A percentile compares a stretch with the other conserved stretches of the same genome.
These are phyloP conservation scores for Hebeloma cylindrosporum DNA, from an alignment of 768 basidiomycete species.

Conservation along the genomic window DNA sequence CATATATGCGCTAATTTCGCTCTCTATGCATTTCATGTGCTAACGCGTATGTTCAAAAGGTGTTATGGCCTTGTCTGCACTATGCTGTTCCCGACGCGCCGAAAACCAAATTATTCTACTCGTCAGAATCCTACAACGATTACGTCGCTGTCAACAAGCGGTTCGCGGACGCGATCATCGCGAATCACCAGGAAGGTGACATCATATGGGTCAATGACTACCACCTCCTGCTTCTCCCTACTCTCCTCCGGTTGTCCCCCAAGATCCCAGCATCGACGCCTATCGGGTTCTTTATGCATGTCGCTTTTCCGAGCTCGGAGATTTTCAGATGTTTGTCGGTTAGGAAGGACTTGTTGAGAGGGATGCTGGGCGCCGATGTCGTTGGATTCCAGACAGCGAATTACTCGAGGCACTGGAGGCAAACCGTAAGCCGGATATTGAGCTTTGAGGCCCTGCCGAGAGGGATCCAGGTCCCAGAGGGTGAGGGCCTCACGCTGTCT, in stretches of 20 bases:
- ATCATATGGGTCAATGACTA: slow-evolving; percentile 95
- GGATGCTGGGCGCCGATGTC: slow-evolving; percentile 90
- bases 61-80: slow-evolving; percentile 86
- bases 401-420: slow-evolving; percentile 82
- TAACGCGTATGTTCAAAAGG: slow-evolving; percentile 32
- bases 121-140: slow-evolving; percentile 77
- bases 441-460: slow-evolving; percentile 80
- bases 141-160: slow-evolving; percentile 89
- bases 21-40: not conserved
- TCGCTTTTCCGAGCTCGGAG: slow-evolving; percentile 93
- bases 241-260: slow-evolving; percentile 69
- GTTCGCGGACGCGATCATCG: slow-evolving; percentile 83
- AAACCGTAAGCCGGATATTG: slow-evolving; percentile 80
- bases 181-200: slow-evolving; percentile 84
- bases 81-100: slow-evolving; percentile 87
- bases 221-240: slow-evolving; percentile 91
- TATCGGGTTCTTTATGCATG: slow-evolving; percentile 96
- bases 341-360: slow-evolving; percentile 73
- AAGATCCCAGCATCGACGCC: slow-evolving; percentile 57
- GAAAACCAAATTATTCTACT: slow-evolving; percentile 79
- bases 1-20: not conserved
- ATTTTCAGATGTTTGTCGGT: slow-evolving; percentile 91
- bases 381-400: slow-evolving; percentile 91
- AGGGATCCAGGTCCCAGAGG: slow-evolving; percentile 64
- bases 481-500: slow-evolving; percentile 30